phyloP scores from a whole-genome alignment of 805 yeast genomes.

The Saturnispora bothae region DNA sequence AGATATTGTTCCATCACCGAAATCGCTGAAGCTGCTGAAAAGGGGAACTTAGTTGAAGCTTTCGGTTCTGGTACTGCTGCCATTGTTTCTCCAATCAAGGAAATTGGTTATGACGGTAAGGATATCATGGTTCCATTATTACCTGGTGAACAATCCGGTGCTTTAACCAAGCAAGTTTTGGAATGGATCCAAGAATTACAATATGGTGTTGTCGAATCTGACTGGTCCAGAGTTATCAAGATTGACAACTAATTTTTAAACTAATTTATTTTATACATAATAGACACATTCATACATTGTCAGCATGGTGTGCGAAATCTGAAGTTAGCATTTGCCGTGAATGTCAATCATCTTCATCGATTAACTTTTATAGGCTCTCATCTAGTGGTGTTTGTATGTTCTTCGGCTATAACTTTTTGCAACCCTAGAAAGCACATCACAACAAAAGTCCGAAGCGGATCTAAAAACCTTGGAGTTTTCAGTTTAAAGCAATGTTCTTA shows the following conservation, averaged over 20 bases:
- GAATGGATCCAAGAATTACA: conserved; percentile 85
- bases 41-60: conserved; percentile 85
- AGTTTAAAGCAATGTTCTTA: too few species aligned
- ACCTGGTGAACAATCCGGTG: conserved; percentile 71
- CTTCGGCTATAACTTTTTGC: too few species aligned
- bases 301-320: background rate
- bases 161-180: conserved; percentile 65
- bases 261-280: background rate
- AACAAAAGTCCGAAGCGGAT: too few species aligned
- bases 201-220: conserved; percentile 71
- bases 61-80: conserved; percentile 99
- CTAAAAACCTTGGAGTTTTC: too few species aligned
- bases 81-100: conserved; percentile 85
- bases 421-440: too few species aligned
- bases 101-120: conserved; percentile 69
- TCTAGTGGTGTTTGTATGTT: too few species aligned
- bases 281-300: background rate
- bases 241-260: background rate
- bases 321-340: too few species aligned
- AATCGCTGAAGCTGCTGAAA: conserved; percentile 62
- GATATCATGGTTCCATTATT: conserved; percentile 70
- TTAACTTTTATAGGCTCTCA: too few species aligned
- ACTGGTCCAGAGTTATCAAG: conserved; percentile 36
- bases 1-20: conserved; percentile 76
- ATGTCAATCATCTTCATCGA: too few species aligned